A percentile compares a stretch with the other conserved stretches of the same genome.
Evolutionary conservation across 140 eudicot genomes (phyloP).

Genomic region (Ambrosia hybrid): DNA sequence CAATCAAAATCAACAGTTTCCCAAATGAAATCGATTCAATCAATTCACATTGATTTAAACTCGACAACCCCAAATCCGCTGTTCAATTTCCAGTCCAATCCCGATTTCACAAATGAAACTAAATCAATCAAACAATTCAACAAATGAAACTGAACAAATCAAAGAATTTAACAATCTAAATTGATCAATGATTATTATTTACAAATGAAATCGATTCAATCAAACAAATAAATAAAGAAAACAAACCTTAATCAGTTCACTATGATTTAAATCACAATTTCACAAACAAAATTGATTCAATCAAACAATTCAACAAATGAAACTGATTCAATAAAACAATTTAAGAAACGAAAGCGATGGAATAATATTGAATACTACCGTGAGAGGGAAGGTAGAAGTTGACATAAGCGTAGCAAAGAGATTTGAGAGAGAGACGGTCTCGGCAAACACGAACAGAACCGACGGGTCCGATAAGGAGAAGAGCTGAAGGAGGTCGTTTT

Average conservation of each 20-base stretch:
- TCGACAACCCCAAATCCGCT: neutral
- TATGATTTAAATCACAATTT: no score
- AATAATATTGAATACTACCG: conserved; percentile 28
- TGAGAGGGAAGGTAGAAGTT: conserved; percentile 40
- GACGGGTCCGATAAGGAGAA: conserved; percentile 37
- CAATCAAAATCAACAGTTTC: neutral
- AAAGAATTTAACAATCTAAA: neutral
- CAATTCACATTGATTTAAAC: neutral
- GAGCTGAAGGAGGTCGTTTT: conserved; percentile 29
- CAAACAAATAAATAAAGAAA: no score
- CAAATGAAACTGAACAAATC: neutral
- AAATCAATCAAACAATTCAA: neutral
- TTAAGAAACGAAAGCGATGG: no score
- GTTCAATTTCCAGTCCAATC: neutral
- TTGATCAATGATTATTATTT: no score
- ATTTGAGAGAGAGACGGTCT: conserved; percentile 35
- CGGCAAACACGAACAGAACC: conserved; percentile 53
- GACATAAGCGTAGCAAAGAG: conserved; percentile 49
- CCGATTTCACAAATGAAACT: neutral
- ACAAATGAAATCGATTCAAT: no score
- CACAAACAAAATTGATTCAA: neutral
- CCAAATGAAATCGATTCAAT: neutral
- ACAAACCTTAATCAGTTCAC: no score
- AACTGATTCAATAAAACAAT: neutral
- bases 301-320: neutral